These are phyloP conservation scores for Ilyonectria robusta DNA, from an alignment of 2,329 filamentous ascomycete genomes.

Conservation along the genomic window DNA sequence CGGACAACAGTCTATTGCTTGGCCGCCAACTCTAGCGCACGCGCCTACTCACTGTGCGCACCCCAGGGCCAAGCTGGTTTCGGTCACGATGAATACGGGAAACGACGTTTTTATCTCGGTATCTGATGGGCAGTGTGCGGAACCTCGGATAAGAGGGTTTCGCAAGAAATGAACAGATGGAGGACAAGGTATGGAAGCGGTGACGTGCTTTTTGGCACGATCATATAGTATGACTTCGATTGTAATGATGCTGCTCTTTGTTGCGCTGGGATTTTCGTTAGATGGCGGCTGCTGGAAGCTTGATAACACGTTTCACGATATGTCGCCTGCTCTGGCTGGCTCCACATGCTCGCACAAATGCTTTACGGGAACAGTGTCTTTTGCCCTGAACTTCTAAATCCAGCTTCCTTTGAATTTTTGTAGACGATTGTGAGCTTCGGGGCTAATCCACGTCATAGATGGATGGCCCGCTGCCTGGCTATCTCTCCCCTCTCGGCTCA, in stretches of 20 bases:
- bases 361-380: slow-evolving; percentile 15
- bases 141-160: slow-evolving; percentile 29
- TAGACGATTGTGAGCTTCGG: slow-evolving; percentile 10
- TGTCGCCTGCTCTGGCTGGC: slow-evolving; percentile 24
- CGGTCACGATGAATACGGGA: slow-evolving; percentile 36
- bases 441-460: slow-evolving; percentile 23
- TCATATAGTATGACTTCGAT: slow-evolving; percentile 40
- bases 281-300: slow-evolving; percentile 43
- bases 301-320: slow-evolving; percentile 48
- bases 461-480: slow-evolving; percentile 18
- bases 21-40: slow-evolving; percentile 43
- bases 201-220: slow-evolving; percentile 31
- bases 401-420: not conserved
- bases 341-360: slow-evolving; percentile 29
- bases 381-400: not conserved
- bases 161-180: slow-evolving; percentile 31
- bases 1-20: slow-evolving; percentile 34
- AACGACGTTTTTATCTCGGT: slow-evolving; percentile 27
- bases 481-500: slow-evolving; percentile 13
- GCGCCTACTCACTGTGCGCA: slow-evolving; percentile 28
- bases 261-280: slow-evolving; percentile 44
- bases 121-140: slow-evolving; percentile 27
- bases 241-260: slow-evolving; percentile 40
- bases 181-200: slow-evolving; percentile 34
- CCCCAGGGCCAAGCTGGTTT: slow-evolving; percentile 42